These are phyloP conservation scores for Ascosphaera apis DNA, from an alignment of 2,329 filamentous ascomycete genomes.

Conservation along the genomic window DNA sequence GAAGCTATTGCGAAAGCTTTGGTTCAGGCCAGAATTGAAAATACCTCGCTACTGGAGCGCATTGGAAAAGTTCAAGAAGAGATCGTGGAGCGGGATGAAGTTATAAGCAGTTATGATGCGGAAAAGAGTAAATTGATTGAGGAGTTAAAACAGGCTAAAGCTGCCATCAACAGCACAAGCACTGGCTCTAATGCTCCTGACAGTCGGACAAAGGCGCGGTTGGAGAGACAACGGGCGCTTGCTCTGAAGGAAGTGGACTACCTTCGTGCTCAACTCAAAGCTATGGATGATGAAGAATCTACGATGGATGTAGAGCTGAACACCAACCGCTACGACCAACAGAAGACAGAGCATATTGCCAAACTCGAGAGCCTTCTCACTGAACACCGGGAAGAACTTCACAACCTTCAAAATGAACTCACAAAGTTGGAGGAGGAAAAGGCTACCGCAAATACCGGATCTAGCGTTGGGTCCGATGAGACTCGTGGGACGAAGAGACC, in stretches of 20 bases:
- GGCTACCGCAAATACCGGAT: conserved; percentile 6
- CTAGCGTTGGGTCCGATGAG: conserved; percentile 19
- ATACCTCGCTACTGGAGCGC: conserved; percentile 55
- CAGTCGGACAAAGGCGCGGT: conserved; percentile 43
- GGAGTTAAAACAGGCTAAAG: conserved; percentile 49
- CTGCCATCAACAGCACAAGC: conserved; percentile 14
- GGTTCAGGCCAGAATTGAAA: conserved; percentile 59
- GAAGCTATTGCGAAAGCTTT: conserved; percentile 70
- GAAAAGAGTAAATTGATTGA: conserved; percentile 41
- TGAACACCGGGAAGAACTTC: conserved; percentile 60
- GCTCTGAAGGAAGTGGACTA: conserved; percentile 88
- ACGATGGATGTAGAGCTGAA: conserved; percentile 43
- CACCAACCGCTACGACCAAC: conserved; percentile 47
- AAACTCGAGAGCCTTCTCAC: conserved; percentile 74
- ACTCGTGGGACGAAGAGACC: conserved; percentile 38
- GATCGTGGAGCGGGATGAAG: conserved; percentile 50
- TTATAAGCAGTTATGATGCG: conserved; percentile 46
- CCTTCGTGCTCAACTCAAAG: conserved; percentile 73
- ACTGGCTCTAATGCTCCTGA: conserved; percentile 28
- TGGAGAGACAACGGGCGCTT: conserved; percentile 68
- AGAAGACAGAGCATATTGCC: conserved; percentile 49
- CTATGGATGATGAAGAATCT: conserved; percentile 67
- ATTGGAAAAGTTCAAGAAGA: conserved; percentile 62
- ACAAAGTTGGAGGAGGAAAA: conserved; percentile 31
- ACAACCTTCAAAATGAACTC: conserved; percentile 52